Base-by-base conservation (phyloP, 257 asterid genomes). In the Asclepias syriaca region DNA sequence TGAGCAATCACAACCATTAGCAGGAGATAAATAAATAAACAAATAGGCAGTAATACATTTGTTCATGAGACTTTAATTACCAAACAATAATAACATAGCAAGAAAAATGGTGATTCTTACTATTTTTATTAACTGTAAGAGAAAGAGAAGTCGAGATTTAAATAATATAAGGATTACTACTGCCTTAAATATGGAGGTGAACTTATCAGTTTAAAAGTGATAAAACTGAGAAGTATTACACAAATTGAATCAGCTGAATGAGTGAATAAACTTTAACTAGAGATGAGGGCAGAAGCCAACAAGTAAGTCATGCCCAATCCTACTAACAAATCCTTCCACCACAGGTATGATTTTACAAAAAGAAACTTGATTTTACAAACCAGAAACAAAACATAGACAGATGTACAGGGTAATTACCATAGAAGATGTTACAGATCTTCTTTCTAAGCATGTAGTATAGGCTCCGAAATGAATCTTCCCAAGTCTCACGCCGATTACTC, bases 401-500 rank as follows among this genome's bases (percentile, higher is more conserved):
- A 74, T 27, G 32, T 43, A 7, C 45, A 64, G 29, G 46, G 29
- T 19, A 64, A 53, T 74, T 92, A 95, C 99, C 97, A 65, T 95
- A 95, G 78, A 95, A 95, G 6, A 95, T 60, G 85, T 85, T 78
- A 70, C 99, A 95, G 55, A 74, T 64, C 50, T 81, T 86, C 90
- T 82, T 90, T 81, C 98, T 89, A 58, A 91, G 83, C 95, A 86
- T 88, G 89, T 85, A 95, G 87, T 91, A 95, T 67, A 92, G 91
- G 85, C 93, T 87, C 75, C 94, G 87, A 81, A 95, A 85, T 22
- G 99, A 86, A 71, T 95, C 96, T 78, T 92, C 93, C 98, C 99
- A 95, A 32, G 89, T 84, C 74, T 84, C 85, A 48, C 83, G 96
- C 56, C 99, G 88, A 81, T 86, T 84, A 77, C 85, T 84, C 72